Evolutionary conservation across 208 protist genomes (phyloP), one percentile per base, ranked within the genome.

Genomic region (Wallacemonas sp.): DNA sequence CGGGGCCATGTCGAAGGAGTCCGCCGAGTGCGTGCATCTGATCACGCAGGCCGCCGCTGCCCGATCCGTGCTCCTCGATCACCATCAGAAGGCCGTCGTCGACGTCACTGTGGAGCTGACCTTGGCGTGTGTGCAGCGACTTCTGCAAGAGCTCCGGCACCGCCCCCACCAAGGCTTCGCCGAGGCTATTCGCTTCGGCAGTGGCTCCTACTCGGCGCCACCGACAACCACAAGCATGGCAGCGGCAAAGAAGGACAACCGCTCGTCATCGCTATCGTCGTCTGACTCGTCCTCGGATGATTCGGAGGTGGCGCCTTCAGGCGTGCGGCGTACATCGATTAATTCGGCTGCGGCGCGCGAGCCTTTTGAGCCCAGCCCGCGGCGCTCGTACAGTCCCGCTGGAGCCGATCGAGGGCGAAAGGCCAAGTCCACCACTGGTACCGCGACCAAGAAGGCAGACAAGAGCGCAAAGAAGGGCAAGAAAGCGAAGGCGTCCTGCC

Each of bases 71-170:
- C 52, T 59, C 10, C 1, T 59, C 16, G 52, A 59, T 3, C 32
- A 39, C 10, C 52, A 59, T 16, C 52, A 59, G 16, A 5, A 59
- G 8, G 16, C 29, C 28, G 45, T 46, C 18, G 29, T 57, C 5
- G 4, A n/a, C 32, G 25, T 67, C 8, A 67, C 42, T 8, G 45
- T 48, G 4, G 33, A 38, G 10, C 16, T 45, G 42, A 33, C 32
- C 8, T 8, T 45, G n/a, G 49, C 49, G 49, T 59, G 33, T 38
- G 62, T 67, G 33, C 62, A 67, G 62, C 28, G 62, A 39, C 62
- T 50, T 11, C 32, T 50, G 41, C 20, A 48, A 18, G 33, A 67
- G 39, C 62, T 54, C 42, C 45, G 33, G 5, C 33, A 54, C 22
- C 29, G 3, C n/a, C 7, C 29, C 22, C 0, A 28, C 0, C 10